Evolutionary conservation across 768 basidiomycete species (phyloP).

Genomic region (Hemileccinum rubropunctum): DNA sequence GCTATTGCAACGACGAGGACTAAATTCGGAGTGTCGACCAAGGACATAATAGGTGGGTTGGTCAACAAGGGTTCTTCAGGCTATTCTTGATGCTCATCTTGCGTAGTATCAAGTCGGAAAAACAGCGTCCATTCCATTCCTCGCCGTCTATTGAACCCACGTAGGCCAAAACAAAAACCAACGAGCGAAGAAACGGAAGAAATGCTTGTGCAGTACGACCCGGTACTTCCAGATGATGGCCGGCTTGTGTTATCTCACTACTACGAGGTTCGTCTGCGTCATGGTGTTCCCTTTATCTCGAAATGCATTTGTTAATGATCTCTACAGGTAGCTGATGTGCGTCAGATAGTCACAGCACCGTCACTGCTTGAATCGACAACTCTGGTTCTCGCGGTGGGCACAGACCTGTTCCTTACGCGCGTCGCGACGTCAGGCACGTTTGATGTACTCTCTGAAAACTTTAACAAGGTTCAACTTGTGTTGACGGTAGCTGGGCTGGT

Average conservation of each 20-base stretch:
- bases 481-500: constrained; percentile 73
- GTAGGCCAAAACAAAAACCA: constrained; percentile 74
- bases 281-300: constrained; percentile 10
- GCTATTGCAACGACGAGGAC: constrained; percentile 76
- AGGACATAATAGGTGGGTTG: constrained; percentile 77
- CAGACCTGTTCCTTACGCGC: constrained; percentile 87
- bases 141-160: constrained; percentile 73
- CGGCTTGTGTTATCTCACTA: constrained; percentile 54
- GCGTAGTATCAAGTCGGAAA: constrained; percentile 70
- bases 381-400: constrained; percentile 78
- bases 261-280: constrained; percentile 42
- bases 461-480: constrained; percentile 91
- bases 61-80: neutral
- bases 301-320: neutral
- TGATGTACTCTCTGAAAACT: constrained; percentile 86
- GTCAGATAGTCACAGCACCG: constrained; percentile 71
- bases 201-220: constrained; percentile 81
- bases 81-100: neutral
- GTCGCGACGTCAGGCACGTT: constrained; percentile 87
- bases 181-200: constrained; percentile 82
- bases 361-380: constrained; percentile 91
- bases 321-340: constrained; percentile 63
- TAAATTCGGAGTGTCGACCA: constrained; percentile 83
- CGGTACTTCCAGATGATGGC: constrained; percentile 69
- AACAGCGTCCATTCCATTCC: constrained; percentile 75